Percentiles rank a stretch among this genome's conserved stretches.
Evolutionary conservation across 345 rosid species (phyloP).

Genomic region (Laguncularia racemosa): DNA sequence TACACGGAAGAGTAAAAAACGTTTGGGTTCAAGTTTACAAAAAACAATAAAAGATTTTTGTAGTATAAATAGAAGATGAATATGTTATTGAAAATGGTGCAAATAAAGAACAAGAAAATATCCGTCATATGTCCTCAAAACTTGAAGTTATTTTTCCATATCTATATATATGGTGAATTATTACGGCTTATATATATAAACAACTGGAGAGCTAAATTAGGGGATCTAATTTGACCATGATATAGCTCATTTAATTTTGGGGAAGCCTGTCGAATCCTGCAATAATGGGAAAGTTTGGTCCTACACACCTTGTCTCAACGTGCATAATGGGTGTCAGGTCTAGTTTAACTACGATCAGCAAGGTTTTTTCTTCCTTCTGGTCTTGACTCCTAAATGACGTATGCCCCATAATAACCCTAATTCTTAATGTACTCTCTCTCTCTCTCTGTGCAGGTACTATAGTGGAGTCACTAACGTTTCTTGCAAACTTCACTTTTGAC

Average conservation of each 20-base stretch:
- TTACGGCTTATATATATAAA: no score
- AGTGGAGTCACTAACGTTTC: conserved; percentile 13
- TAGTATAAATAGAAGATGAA: no score
- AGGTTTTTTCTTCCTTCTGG: conserved; percentile 7
- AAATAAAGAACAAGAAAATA: no score
- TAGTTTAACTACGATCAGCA: conserved; percentile 1
- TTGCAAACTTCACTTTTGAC: not conserved
- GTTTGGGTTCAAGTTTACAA: no score
- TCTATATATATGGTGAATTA: no score
- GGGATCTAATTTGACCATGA: no score
- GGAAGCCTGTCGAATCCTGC: not conserved
- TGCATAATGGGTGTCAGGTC: conserved; percentile 8
- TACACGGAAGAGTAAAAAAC: no score
- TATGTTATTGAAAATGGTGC: no score
- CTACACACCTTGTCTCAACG: conserved; percentile 19
- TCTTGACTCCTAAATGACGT: conserved; percentile 8
- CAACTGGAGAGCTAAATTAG: no score
- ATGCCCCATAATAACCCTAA: not conserved
- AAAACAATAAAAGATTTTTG: no score
- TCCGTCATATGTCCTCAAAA: no score
- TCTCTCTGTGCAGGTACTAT: conserved; percentile 1
- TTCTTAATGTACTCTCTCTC: conserved; percentile 1
- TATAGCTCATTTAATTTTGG: not conserved
- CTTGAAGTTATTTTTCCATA: no score
- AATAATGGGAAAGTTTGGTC: conserved; percentile 17